Percentiles rank a stretch among this genome's conserved stretches.
These are phyloP conservation scores for Boletus mariae DNA, from an alignment of 1,284 basidiomycete species.

Conservation along the genomic window DNA sequence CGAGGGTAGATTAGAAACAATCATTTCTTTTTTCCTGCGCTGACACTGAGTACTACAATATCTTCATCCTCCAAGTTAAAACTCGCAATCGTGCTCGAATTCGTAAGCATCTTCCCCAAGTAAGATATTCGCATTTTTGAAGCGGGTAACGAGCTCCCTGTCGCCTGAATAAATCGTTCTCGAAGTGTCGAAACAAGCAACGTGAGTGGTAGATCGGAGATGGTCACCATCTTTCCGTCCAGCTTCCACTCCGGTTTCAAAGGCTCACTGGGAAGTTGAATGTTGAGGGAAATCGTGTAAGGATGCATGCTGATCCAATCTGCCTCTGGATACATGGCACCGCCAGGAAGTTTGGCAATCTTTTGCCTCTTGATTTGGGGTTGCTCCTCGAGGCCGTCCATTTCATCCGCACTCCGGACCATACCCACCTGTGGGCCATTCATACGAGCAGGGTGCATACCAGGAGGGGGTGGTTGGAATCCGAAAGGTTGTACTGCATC, in stretches of 20 bases:
- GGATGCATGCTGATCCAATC: conserved; percentile 90
- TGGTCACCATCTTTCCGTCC: conserved; percentile 71
- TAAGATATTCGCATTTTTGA: conserved; percentile 78
- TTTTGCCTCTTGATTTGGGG: conserved; percentile 81
- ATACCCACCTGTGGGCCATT: conserved; percentile 59
- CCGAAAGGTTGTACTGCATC: conserved; percentile 75
- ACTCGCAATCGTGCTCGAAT: conserved; percentile 76
- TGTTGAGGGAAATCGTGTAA: conserved; percentile 77
- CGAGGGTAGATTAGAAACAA: conserved; percentile 5
- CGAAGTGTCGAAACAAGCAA: conserved; percentile 82
- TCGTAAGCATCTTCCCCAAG: conserved; percentile 80
- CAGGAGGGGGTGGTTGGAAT: conserved; percentile 60
- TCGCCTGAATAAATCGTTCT: conserved; percentile 77
- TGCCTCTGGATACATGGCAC: conserved; percentile 74
- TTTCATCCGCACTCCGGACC: conserved; percentile 74
- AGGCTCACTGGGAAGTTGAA: conserved; percentile 78
- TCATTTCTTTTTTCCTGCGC: conserved; percentile 74
- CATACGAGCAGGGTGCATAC: conserved; percentile 50
- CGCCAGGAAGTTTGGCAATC: conserved; percentile 77
- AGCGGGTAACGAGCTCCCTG: conserved; percentile 72
- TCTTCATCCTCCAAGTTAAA: conserved; percentile 92
- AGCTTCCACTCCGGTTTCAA: conserved; percentile 90
- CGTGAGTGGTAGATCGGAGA: conserved; percentile 79
- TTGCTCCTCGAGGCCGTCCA: conserved; percentile 63
- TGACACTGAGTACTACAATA: conserved; percentile 67